Conservation (phyloP, 352 stramenopile genomes). For the Globisporangium emineosum region DNA sequence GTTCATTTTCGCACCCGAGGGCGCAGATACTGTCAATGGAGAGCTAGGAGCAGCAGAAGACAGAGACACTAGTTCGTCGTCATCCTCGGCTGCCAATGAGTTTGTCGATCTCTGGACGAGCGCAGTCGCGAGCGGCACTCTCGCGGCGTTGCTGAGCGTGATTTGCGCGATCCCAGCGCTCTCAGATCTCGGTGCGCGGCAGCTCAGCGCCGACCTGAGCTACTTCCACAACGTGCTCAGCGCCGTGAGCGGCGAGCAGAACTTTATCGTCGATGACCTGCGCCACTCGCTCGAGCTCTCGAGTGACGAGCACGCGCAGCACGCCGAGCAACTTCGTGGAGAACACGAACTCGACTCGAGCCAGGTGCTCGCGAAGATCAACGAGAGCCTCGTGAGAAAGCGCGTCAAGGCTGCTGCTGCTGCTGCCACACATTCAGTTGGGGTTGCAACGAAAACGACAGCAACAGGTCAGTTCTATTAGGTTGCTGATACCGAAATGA, state of each 20-base stretch:
- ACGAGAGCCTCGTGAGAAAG: conserved; percentile 37
- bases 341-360: conserved; percentile 24
- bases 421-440: not conserved
- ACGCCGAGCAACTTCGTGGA: conserved; percentile 28
- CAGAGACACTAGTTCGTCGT: conserved; percentile 9
- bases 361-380: conserved; percentile 47
- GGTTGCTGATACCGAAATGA: not conserved
- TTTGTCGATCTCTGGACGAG: conserved; percentile 83
- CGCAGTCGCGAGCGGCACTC: conserved; percentile 55
- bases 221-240: conserved; percentile 84
- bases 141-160: conserved; percentile 48
- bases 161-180: conserved; percentile 60
- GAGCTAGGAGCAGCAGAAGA: not conserved
- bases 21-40: conserved; percentile 10
- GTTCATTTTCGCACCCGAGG: conserved; percentile 32
- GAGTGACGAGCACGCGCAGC: conserved; percentile 25
- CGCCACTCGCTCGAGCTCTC: conserved; percentile 39
- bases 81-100: conserved; percentile 23
- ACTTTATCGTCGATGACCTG: conserved; percentile 53
- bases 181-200: conserved; percentile 49
- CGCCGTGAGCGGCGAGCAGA: conserved; percentile 56
- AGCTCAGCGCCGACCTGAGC: conserved; percentile 64
- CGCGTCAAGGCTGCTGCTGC: conserved; percentile 6
- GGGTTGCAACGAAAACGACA: not conserved
- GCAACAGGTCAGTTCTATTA: conserved; percentile 6